phyloP scores from a whole-genome alignment of 306 rosid species.

The Begonia masoniana region DNA sequence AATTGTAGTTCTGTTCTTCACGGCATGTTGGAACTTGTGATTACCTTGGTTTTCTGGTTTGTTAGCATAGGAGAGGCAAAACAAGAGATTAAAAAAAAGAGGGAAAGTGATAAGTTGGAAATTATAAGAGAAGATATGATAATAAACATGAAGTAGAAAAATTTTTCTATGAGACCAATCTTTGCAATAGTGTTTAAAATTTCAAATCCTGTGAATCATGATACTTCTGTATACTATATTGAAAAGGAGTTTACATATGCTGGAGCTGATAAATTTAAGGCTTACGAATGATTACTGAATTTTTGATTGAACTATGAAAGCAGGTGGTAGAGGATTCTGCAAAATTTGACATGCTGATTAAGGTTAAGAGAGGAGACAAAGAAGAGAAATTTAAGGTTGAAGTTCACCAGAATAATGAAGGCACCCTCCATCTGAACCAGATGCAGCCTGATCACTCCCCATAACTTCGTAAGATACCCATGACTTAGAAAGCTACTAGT shows the following conservation, averaged over 20 bases:
- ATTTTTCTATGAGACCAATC: not conserved
- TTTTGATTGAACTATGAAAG: not conserved
- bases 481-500: no score
- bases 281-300: not conserved
- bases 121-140: no score
- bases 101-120: no score
- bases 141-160: no score
- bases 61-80: no score
- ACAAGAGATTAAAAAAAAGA: no score
- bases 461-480: slow-evolving; percentile 2
- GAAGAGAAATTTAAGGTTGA: slow-evolving; percentile 53
- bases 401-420: slow-evolving; percentile 57
- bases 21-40: no score
- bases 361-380: slow-evolving; percentile 45
- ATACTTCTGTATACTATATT: no score
- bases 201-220: no score
- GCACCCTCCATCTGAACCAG: slow-evolving; percentile 43
- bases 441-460: slow-evolving; percentile 35
- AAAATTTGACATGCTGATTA: slow-evolving; percentile 43
- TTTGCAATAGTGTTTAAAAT: no score
- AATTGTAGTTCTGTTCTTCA: no score
- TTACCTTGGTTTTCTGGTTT: no score
- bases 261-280: not conserved
- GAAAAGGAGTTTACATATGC: not conserved
- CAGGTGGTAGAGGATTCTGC: slow-evolving; percentile 54